Conservation (phyloP, 108 stramenopile genomes). For the Tribonema minus region DNA sequence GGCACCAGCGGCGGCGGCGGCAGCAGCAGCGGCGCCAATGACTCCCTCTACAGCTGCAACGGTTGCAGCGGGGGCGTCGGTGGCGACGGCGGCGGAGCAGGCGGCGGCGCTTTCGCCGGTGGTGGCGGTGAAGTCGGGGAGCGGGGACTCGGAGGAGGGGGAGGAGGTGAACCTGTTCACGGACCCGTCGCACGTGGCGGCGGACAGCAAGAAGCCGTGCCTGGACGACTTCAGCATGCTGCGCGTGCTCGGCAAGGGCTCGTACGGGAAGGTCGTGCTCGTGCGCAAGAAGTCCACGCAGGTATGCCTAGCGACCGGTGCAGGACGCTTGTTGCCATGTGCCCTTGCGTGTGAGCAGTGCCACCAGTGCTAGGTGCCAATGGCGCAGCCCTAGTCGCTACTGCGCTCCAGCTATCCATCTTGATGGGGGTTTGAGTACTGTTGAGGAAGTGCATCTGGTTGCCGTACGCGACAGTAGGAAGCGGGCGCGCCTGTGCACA, state of each 20-base stretch:
- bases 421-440: no score
- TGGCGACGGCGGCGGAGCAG: background rate
- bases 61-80: background rate
- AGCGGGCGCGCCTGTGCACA: no score
- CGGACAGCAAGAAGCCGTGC: background rate
- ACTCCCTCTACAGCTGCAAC: no score
- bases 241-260: slow-evolving; percentile 43
- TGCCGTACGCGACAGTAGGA: no score
- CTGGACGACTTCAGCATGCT: slow-evolving; percentile 38
- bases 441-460: no score
- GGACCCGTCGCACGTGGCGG: background rate
- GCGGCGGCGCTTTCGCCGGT: background rate
- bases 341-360: no score
- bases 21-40: background rate
- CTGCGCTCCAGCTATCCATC: no score
- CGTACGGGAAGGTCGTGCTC: slow-evolving; percentile 39
- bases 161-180: background rate
- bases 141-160: background rate
- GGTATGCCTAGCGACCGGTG: background rate
- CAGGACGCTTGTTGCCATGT: background rate
- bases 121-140: background rate
- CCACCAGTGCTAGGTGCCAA: no score
- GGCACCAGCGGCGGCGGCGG: background rate
- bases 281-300: slow-evolving; percentile 2
- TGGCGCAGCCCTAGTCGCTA: no score